Base-by-base conservation (phyloP, 2,329 filamentous ascomycete species). In the Myotisia sp. region DNA sequence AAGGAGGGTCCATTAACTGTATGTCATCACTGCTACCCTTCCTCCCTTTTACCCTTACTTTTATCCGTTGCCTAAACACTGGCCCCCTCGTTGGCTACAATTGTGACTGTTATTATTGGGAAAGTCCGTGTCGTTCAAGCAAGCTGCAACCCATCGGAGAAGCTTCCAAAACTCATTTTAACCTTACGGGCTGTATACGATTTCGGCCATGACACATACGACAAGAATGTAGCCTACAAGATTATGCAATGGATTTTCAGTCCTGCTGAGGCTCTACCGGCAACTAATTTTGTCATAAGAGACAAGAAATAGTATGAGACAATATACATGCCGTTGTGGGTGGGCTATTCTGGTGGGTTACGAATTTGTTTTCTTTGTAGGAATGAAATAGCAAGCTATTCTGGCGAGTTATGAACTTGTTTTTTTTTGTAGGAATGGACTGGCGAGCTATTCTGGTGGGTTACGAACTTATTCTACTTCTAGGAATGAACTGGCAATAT, bases 201-300 rank as follows among this genome's bases (percentile, higher is more conserved):
- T 20, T 36, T 43, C 6, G 22, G 26, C 22, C 22, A 23, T 6
- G 24, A 38, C 5, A 29, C 13, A n/a, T 41, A 43, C 18, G 19
- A 41, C 33, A 33, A 37, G 27, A n/a, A 36, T 7, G 13, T 27
- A 20, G 40, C 33, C 10, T 34, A 33, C 32, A 27, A 37, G 6
- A 17, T 39, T 24, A 3, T 43, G 34, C 28, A 43, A 29, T 41
- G 38, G 41, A 41, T 41, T 26, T 34, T 43, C 7, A 35, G 41
- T 26, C 39, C 41, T 23, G 36, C 38, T 6, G 34, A 41, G 22
- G n/a, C n/a, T n/a, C n/a, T n/a, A n/a, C n/a, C n/a, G n/a, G n/a
- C n/a, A n/a, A n/a, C n/a, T n/a, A n/a, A n/a, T n/a, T n/a, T n/a
- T n/a, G n/a, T n/a, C n/a, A n/a, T n/a, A n/a, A n/a, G n/a, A n/a